A percentile compares a stretch with the other conserved stretches of the same genome.
Conservation (phyloP, 495 filamentous ascomycete species). For the Trichoderma virens region DNA sequence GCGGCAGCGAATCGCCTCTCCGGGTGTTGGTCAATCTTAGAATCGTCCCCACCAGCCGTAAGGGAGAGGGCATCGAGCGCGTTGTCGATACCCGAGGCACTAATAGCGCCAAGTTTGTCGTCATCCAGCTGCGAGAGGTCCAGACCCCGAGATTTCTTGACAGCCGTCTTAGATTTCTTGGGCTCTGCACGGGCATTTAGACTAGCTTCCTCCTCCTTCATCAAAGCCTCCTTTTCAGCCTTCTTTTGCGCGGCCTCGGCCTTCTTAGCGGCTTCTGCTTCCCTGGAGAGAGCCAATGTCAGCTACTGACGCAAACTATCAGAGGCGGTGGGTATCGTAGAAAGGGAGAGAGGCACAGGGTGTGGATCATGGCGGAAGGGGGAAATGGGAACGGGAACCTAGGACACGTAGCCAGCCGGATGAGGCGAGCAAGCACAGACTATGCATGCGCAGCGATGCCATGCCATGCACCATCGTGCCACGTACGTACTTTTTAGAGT, state of each 20-base stretch:
- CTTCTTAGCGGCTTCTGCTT: constrained; percentile 78
- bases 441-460: not conserved
- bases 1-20: constrained; percentile 82
- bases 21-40: constrained; percentile 78
- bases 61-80: constrained; percentile 76
- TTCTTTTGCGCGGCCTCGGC: constrained; percentile 80
- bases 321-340: not conserved
- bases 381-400: not conserved
- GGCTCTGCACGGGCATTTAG: constrained; percentile 52
- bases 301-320: not conserved
- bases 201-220: constrained; percentile 78
- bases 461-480: constrained; percentile 2
- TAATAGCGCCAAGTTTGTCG: constrained; percentile 46
- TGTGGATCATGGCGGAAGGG: constrained; percentile 10
- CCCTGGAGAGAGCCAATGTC: constrained; percentile 39
- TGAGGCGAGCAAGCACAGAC: not conserved
- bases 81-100: constrained; percentile 82
- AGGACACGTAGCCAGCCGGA: not conserved
- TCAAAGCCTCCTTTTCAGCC: constrained; percentile 73
- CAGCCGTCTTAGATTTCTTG: constrained; percentile 48
- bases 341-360: not conserved
- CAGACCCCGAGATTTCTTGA: constrained; percentile 63
- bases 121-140: constrained; percentile 64
- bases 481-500: constrained; percentile 67
- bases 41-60: constrained; percentile 38